A percentile compares a stretch with the other conserved stretches of the same genome.
phyloP scores from a whole-genome alignment of 179 eudicot species.

The Silene noctiflora region DNA sequence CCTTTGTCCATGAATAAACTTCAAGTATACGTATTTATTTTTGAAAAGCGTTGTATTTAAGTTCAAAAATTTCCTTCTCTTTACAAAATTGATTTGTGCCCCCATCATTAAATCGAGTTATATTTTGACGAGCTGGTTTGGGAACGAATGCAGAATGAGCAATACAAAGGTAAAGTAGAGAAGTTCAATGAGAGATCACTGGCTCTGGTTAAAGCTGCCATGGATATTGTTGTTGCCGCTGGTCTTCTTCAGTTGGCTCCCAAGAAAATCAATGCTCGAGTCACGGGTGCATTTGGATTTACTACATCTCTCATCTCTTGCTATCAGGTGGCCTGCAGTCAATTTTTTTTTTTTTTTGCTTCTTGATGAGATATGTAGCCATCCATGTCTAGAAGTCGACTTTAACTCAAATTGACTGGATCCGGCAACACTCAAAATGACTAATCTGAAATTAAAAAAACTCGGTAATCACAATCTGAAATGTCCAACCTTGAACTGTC shows the following conservation, averaged over 20 bases:
- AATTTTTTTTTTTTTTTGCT: conserved; percentile 8
- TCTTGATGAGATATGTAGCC: background rate
- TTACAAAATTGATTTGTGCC: no score
- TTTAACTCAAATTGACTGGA: background rate
- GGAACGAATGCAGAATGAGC: conserved; percentile 62
- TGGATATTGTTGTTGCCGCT: conserved; percentile 89
- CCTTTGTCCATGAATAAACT: background rate
- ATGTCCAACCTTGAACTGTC: no score
- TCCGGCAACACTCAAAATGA: no score
- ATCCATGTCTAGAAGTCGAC: background rate
- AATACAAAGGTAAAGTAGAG: conserved; percentile 60
- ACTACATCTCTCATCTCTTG: conserved; percentile 86
- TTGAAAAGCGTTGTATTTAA: no score
- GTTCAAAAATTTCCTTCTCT: no score
- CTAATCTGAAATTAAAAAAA: no score
- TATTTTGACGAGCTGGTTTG: background rate
- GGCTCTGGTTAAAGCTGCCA: conserved; percentile 70
- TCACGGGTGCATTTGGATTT: conserved; percentile 91
- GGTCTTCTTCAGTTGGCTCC: conserved; percentile 97
- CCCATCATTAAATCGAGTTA: no score
- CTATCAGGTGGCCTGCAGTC: conserved; percentile 58
- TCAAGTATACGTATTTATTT: background rate
- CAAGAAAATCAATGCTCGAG: conserved; percentile 93
- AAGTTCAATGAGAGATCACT: conserved; percentile 77
- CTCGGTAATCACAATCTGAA: no score